Conservation (phyloP, 2,329 filamentous ascomycete species). For the Neoascochyta sp. region DNA sequence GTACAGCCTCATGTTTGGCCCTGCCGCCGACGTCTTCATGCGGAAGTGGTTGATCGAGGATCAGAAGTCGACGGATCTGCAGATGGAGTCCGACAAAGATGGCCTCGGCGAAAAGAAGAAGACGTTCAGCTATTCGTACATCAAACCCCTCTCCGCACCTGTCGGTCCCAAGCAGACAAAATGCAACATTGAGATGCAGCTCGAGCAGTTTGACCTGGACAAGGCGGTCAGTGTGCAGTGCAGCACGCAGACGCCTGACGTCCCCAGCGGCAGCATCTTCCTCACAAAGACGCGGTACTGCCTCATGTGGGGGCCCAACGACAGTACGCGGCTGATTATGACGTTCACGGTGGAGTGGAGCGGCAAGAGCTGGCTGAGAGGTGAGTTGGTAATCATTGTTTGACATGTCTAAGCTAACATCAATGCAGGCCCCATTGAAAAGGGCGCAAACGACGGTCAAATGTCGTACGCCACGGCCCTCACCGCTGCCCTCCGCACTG, state of each 20-base stretch:
- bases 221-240: constrained; percentile 80
- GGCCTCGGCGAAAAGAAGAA: constrained; percentile 73
- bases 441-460: constrained; percentile 89
- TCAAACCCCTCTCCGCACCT: constrained; percentile 78
- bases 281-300: constrained; percentile 92
- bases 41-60: constrained; percentile 79
- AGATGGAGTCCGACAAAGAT: constrained; percentile 76
- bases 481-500: constrained; percentile 67
- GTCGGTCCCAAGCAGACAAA: constrained; percentile 95
- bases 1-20: constrained; percentile 83
- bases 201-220: constrained; percentile 84
- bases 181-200: constrained; percentile 78
- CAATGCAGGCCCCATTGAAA: constrained; percentile 80
- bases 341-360: constrained; percentile 94
- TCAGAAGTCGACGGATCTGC: constrained; percentile 84
- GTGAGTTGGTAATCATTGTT: constrained; percentile 49
- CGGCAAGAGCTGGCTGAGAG: constrained; percentile 96
- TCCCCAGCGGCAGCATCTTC: constrained; percentile 90
- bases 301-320: constrained; percentile 84
- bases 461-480: constrained; percentile 76
- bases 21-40: constrained; percentile 76
- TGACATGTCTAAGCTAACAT: constrained; percentile 8
- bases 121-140: constrained; percentile 75
- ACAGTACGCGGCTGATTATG: constrained; percentile 78
- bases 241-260: constrained; percentile 86